Percentiles rank a stretch among this genome's conserved stretches.
phyloP scores from a whole-genome alignment of 345 rosid species.

The Populus pruinosa region DNA sequence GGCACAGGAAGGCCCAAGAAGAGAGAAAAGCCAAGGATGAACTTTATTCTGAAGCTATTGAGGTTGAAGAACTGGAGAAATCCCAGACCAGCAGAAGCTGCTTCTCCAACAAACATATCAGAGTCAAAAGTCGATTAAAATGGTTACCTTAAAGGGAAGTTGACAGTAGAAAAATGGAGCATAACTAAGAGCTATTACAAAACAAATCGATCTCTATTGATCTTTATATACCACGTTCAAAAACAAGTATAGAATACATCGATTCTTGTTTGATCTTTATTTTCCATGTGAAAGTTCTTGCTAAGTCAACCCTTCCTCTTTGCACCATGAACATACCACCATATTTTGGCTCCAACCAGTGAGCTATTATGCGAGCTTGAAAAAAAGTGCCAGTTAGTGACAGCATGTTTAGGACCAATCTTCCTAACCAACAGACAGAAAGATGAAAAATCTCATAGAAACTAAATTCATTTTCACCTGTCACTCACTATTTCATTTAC shows the following conservation, averaged over 20 bases:
- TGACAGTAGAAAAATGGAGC: neutral
- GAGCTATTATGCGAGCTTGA: neutral
- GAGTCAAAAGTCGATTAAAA: neutral
- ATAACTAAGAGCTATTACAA: neutral
- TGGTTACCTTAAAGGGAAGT: neutral
- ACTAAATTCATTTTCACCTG: neutral
- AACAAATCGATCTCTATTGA: neutral
- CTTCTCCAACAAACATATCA: constrained; percentile 8
- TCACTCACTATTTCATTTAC: neutral
- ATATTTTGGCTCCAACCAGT: neutral
- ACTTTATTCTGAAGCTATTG: constrained; percentile 81
- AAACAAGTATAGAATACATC: neutral
- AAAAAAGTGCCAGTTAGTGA: neutral
- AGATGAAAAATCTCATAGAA: neutral
- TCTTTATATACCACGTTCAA: neutral
- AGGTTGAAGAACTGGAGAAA: constrained; percentile 83
- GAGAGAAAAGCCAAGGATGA: constrained; percentile 74
- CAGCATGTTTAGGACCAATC: neutral
- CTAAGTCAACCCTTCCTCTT: neutral
- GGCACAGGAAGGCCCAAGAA: constrained; percentile 83
- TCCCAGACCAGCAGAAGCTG: constrained; percentile 82
- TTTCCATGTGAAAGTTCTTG: too few relatives aligned
- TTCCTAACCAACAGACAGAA: neutral
- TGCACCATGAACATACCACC: neutral
- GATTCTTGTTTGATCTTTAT: neutral